phyloP scores from a whole-genome alignment of 148 eudicot species.

The Heliosperma pusillum region DNA sequence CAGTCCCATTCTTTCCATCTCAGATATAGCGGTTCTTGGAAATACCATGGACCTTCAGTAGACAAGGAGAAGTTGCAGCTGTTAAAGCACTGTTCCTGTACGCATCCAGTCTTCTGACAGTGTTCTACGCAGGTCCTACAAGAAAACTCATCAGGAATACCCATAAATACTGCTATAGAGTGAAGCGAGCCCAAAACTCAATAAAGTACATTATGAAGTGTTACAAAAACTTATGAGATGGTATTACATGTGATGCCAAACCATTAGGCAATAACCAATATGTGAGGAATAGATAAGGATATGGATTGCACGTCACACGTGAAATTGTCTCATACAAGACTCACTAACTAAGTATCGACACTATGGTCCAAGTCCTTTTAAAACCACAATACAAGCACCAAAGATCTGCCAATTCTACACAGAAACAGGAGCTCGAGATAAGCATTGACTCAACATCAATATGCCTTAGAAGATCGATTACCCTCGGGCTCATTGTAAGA shows the following conservation, averaged over 20 bases:
- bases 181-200: background rate
- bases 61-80: constrained; percentile 59
- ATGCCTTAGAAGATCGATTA: background rate
- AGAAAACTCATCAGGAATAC: constrained; percentile 4
- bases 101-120: constrained; percentile 76
- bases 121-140: constrained; percentile 58
- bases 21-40: constrained; percentile 72
- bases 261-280: background rate
- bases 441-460: background rate
- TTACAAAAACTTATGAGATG: background rate
- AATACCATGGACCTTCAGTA: constrained; percentile 63
- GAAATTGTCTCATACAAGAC: background rate
- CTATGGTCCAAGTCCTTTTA: background rate
- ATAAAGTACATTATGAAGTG: background rate
- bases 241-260: background rate
- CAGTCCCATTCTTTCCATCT: constrained; percentile 86
- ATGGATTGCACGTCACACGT: background rate
- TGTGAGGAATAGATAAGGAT: background rate
- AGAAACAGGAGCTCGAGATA: background rate
- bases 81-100: constrained; percentile 52
- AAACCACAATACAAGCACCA: constrained; percentile 1
- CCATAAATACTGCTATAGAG: constrained; percentile 2
- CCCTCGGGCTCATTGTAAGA: background rate
- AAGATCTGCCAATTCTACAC: background rate
- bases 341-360: background rate